Percentiles rank a stretch among this genome's conserved stretches.
Conservation (phyloP, 2,329 filamentous ascomycete genomes). For the Ascochyta viciae-villosae region DNA sequence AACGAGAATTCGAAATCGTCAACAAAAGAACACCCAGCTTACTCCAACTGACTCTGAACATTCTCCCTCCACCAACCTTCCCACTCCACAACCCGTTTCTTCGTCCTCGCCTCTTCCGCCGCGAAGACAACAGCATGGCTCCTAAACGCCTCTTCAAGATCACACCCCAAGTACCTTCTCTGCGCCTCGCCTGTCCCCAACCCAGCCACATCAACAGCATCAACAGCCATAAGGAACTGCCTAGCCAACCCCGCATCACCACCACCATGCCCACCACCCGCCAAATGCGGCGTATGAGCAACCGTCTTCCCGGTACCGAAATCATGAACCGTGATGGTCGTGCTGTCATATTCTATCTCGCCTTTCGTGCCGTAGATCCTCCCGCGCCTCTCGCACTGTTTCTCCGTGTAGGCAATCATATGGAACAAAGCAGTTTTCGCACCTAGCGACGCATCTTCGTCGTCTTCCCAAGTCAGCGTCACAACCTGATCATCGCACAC, state of each 20-base stretch:
- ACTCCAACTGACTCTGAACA: constrained; percentile 49
- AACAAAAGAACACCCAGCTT: background rate
- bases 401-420: constrained; percentile 90
- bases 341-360: constrained; percentile 85
- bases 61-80: constrained; percentile 74
- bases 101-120: constrained; percentile 81
- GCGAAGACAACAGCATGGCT: constrained; percentile 95
- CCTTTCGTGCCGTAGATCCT: constrained; percentile 85
- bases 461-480: constrained; percentile 85
- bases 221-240: constrained; percentile 83
- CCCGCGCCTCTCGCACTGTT: constrained; percentile 84
- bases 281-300: constrained; percentile 66
- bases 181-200: constrained; percentile 74
- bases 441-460: constrained; percentile 58
- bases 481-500: constrained; percentile 94
- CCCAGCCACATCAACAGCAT: constrained; percentile 74
- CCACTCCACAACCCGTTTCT: constrained; percentile 77
- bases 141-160: constrained; percentile 82
- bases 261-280: constrained; percentile 73
- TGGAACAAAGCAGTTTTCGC: constrained; percentile 90
- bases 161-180: constrained; percentile 77
- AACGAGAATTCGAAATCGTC: too few species aligned
- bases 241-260: constrained; percentile 80
- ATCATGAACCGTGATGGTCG: constrained; percentile 76
- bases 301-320: constrained; percentile 67